Percentiles rank a stretch among this genome's conserved stretches.
Evolutionary conservation across 2,329 filamentous ascomycete species (phyloP).

Genomic region (Phaeosphaeria sp.): DNA sequence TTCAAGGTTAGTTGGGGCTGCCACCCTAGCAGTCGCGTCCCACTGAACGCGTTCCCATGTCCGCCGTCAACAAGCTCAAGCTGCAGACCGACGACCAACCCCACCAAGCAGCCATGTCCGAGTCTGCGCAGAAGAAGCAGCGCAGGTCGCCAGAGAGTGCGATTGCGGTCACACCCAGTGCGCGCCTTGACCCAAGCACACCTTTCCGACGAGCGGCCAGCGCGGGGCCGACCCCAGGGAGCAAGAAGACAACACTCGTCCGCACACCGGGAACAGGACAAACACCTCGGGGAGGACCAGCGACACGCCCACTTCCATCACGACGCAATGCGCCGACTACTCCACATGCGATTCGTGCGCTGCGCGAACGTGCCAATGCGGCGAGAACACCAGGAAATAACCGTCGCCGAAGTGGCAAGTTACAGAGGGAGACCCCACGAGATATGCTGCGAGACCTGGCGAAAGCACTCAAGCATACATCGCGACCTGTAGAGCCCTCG

Average conservation of each 20-base stretch:
- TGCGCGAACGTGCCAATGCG: conserved; percentile 59
- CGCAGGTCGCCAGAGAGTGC: conserved; percentile 40
- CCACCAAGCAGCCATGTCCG: conserved; percentile 38
- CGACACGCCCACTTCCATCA: conserved; percentile 41
- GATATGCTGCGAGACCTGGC: conserved; percentile 62
- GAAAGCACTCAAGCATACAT: conserved; percentile 60
- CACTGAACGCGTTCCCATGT: conserved; percentile 26
- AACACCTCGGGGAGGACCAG: conserved; percentile 44
- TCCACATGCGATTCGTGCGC: conserved; percentile 62
- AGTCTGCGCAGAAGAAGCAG: conserved; percentile 46
- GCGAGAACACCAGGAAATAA: conserved; percentile 60
- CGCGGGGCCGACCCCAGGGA: conserved; percentile 41
- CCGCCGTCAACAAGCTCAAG: conserved; percentile 25
- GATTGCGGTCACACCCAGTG: conserved; percentile 34
- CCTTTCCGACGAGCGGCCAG: conserved; percentile 46
- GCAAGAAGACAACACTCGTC: conserved; percentile 38
- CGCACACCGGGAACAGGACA: conserved; percentile 45
- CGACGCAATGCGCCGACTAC: conserved; percentile 57
- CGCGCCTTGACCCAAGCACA: conserved; percentile 33
- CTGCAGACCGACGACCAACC: conserved; percentile 10
- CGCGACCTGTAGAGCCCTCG: conserved; percentile 55
- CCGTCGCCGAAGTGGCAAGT: conserved; percentile 55
- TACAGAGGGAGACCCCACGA: conserved; percentile 63
- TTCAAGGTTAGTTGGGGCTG: conserved; percentile 10
- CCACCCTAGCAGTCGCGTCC: conserved; percentile 20